phyloP scores from a whole-genome alignment of 1,139 yeast genomes.

The Debaryomyces coudertii region DNA sequence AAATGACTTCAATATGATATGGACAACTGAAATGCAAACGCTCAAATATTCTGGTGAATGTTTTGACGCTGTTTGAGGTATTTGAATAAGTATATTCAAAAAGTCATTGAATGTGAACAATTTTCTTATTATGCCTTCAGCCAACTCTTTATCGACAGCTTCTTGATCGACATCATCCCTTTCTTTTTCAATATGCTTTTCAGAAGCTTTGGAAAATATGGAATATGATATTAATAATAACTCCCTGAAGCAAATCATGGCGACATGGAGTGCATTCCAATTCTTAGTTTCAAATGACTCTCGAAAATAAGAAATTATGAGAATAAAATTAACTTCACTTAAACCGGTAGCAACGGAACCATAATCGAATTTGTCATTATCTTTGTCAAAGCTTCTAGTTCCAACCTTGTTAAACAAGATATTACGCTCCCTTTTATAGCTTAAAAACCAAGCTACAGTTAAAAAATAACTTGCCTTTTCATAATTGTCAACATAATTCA shows the following conservation, averaged over 20 bases:
- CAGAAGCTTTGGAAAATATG: constrained; percentile 47
- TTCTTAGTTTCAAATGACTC: constrained; percentile 52
- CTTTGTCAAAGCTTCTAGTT: constrained; percentile 10
- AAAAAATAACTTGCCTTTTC: constrained; percentile 56
- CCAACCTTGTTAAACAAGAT: constrained; percentile 15
- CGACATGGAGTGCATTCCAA: constrained; percentile 69
- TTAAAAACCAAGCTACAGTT: constrained; percentile 71
- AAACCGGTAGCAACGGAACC: constrained; percentile 70
- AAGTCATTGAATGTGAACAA: constrained; percentile 68
- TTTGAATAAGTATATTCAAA: constrained; percentile 55
- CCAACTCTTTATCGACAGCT: constrained; percentile 50
- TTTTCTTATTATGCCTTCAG: constrained; percentile 51
- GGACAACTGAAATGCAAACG: constrained; percentile 67
- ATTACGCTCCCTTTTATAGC: constrained; percentile 36
- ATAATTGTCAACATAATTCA: constrained; percentile 34
- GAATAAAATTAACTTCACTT: constrained; percentile 64
- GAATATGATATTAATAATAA: constrained; percentile 58
- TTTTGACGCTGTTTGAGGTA: constrained; percentile 68
- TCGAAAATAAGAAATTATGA: constrained; percentile 60
- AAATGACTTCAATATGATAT: constrained; percentile 66
- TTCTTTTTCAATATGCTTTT: constrained; percentile 22
- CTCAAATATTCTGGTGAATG: constrained; percentile 67
- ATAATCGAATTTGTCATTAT: constrained; percentile 43
- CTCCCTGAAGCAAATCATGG: constrained; percentile 70
- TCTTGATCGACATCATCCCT: constrained; percentile 52